Evolutionary conservation across 371 early-diverging fungal species (phyloP), one percentile per base, ranked within the genome.

Genomic region (Mortierella sp.): DNA sequence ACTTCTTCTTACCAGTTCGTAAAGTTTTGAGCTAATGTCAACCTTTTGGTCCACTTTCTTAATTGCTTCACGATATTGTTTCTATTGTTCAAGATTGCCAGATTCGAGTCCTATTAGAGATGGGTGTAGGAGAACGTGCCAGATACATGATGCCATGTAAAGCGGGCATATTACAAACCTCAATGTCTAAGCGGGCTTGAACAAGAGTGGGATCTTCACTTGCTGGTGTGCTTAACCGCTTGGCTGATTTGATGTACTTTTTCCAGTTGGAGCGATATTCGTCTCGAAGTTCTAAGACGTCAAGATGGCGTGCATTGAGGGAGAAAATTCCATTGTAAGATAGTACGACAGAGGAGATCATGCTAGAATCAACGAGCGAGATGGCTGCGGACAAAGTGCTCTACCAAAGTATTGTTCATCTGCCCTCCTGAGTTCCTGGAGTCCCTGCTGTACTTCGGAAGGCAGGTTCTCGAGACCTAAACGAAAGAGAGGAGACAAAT

Each of bases 401-500:
- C 16, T 67, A 74, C 74, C 74, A 58, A 68, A 74, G 51, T 74
- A 74, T 34, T 74, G 59, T 16, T 59, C 65, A 19, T 74, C 74
- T 10, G 68, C 64, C 21, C 58, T 64, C 13, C 74, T 54, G 19
- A 74, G 61, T 27, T 74, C 74, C 24, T 74, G 69, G 10, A 74
- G 61, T 26, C 74, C 74, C 42, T 74, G 74, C 30, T 68, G 74
- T 2, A 74, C 74, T 21, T 74, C 74, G 13, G 74, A 74, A 16
- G 74, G 74, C 51, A 74, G 27, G 61, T 74, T 74, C 58, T 74
- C 74, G 12, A 74, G 62, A 50, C 74, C 74, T 74, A 55, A 6
- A 23, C 7, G 13, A 7, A 4, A 9, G 9, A 24, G 21, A 24
- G 7, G 23, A 14, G 10, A 23, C 3, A 43, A 43, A 43, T 39